These are phyloP conservation scores for Tolypocladium sp. DNA, from an alignment of 2,329 filamentous ascomycete species.

Conservation along the genomic window DNA sequence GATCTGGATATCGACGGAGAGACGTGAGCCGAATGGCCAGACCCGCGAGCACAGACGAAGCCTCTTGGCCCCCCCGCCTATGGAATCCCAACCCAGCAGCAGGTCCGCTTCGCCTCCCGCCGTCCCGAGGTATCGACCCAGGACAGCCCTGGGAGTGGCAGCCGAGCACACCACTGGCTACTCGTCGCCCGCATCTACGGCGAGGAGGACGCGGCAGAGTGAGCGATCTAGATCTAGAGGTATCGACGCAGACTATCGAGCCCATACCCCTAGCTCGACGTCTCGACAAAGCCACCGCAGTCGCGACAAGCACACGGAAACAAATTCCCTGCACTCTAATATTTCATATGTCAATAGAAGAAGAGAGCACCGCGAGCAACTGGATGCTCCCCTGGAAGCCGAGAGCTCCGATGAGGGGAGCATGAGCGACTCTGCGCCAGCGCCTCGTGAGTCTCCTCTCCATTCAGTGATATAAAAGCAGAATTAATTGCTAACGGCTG, in stretches of 20 bases:
- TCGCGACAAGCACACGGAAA: background rate
- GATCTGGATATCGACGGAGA: background rate
- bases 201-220: background rate
- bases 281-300: background rate
- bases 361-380: background rate
- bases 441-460: background rate
- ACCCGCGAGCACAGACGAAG: background rate
- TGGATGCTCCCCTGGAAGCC: background rate
- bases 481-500: background rate
- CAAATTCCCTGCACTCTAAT: background rate
- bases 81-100: background rate
- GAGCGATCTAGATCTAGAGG: background rate
- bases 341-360: background rate
- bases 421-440: background rate
- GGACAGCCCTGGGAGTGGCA: background rate
- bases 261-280: background rate
- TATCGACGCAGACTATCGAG: background rate
- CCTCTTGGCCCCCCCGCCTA: background rate
- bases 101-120: constrained; percentile 6
- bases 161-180: background rate
- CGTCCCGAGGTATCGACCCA: constrained; percentile 5
- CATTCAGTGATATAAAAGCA: rapidly evolving
- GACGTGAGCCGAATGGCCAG: background rate
- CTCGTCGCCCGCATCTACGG: background rate
- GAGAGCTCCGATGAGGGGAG: background rate